Percentiles rank a stretch among this genome's conserved stretches.
phyloP scores from a whole-genome alignment of 805 yeast species.

The Cyberlindnera nakhonratchasimensis region DNA sequence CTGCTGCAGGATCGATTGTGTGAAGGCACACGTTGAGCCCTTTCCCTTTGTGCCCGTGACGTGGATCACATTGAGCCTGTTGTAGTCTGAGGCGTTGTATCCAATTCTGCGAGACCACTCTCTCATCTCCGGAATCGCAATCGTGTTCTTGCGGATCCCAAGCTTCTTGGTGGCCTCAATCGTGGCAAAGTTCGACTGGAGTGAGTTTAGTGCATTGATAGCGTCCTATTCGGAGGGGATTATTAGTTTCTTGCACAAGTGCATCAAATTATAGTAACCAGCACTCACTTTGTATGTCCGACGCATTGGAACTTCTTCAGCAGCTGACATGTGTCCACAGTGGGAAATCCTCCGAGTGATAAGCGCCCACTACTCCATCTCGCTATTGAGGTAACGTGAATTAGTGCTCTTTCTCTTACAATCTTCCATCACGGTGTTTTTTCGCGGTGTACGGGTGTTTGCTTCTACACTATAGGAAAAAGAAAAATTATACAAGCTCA shows the following conservation, averaged over 20 bases:
- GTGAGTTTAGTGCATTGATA: conserved; percentile 71
- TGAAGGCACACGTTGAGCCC: conserved; percentile 96
- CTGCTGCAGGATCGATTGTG: conserved; percentile 72
- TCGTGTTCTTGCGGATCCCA: conserved; percentile 58
- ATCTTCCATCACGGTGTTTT: background rate
- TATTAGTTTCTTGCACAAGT: conserved; percentile 2
- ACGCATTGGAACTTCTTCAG: conserved; percentile 14
- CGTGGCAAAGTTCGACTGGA: conserved; percentile 89
- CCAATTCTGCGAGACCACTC: conserved; percentile 77
- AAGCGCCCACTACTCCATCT: no score
- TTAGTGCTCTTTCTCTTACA: background rate
- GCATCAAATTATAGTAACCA: background rate
- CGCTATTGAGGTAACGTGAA: no score
- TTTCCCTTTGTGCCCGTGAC: conserved; percentile 98
- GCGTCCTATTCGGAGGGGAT: conserved; percentile 52
- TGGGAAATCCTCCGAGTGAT: no score
- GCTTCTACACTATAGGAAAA: background rate
- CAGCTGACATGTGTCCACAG: conserved; percentile 3
- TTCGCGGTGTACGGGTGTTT: conserved; percentile 2
- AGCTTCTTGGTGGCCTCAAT: conserved; percentile 76
- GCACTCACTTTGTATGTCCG: conserved; percentile 18
- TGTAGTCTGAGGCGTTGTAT: conserved; percentile 60
- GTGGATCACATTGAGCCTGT: conserved; percentile 76
- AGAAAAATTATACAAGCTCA: conserved; percentile 4
- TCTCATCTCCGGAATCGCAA: conserved; percentile 79